A percentile compares a stretch with the other conserved stretches of the same genome.
Conservation (phyloP, 1,139 yeast species). For the Casaregolazyma suthepensis region DNA sequence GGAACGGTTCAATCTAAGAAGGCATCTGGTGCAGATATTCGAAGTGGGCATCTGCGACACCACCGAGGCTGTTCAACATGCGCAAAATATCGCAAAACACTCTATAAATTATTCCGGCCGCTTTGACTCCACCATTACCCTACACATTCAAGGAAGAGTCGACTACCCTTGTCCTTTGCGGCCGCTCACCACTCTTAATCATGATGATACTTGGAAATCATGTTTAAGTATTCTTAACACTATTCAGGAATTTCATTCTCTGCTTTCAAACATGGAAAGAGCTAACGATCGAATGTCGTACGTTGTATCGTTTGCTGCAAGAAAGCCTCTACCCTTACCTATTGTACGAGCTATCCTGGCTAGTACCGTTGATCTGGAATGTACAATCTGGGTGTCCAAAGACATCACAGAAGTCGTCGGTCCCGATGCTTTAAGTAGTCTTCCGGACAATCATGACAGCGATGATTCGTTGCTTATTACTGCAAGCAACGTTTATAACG, state of each 20-base stretch:
- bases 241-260: conserved; percentile 18
- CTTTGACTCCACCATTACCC: conserved; percentile 17
- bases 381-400: conserved; percentile 27
- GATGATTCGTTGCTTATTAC: conserved; percentile 1
- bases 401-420: conserved; percentile 31
- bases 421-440: conserved; percentile 12
- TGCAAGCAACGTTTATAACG: conserved; percentile 31
- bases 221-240: conserved; percentile 19
- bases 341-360: conserved; percentile 30
- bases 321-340: conserved; percentile 22
- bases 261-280: conserved; percentile 13
- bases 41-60: conserved; percentile 20
- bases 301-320: conserved; percentile 24
- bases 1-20: conserved; percentile 19
- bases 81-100: conserved; percentile 11
- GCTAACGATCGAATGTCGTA: conserved; percentile 30
- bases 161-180: conserved; percentile 28
- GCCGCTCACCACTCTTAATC: conserved; percentile 18
- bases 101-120: conserved; percentile 8
- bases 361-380: conserved; percentile 19
- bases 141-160: conserved; percentile 28
- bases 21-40: conserved; percentile 19
- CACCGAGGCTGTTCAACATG: conserved; percentile 16
- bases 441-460: background rate
- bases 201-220: conserved; percentile 20